Conservation (phyloP, 768 basidiomycete genomes). For the Lactarius akahatsu region DNA sequence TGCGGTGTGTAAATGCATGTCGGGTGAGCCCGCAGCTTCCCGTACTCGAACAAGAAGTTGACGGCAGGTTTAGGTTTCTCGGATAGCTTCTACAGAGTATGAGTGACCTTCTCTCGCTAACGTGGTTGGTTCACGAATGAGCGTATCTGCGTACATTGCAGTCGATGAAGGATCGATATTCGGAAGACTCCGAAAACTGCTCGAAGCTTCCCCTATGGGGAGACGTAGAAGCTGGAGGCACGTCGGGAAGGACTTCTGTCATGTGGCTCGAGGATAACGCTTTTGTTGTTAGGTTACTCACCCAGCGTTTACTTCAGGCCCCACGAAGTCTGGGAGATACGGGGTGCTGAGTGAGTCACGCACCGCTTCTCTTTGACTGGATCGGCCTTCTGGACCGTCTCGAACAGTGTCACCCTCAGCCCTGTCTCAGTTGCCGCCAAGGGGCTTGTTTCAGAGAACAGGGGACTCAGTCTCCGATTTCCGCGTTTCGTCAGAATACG, state of each 20-base stretch:
- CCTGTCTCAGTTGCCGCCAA: slow-evolving; percentile 81
- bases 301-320: slow-evolving; percentile 73
- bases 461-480: slow-evolving; percentile 84
- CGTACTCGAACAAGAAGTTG: background rate
- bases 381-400: slow-evolving; percentile 12
- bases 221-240: slow-evolving; percentile 64
- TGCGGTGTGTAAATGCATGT: slow-evolving; percentile 90
- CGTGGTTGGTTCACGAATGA: background rate
- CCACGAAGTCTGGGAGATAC: slow-evolving; percentile 86
- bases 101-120: slow-evolving; percentile 13
- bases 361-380: background rate
- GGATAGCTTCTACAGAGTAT: slow-evolving; percentile 75
- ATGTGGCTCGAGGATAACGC: slow-evolving; percentile 10
- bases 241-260: slow-evolving; percentile 20
- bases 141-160: slow-evolving; percentile 34
- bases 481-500: slow-evolving; percentile 77
- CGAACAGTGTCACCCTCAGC: slow-evolving; percentile 69
- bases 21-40: slow-evolving; percentile 46
- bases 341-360: slow-evolving; percentile 61
- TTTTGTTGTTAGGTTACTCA: slow-evolving; percentile 47
- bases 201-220: slow-evolving; percentile 53
- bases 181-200: slow-evolving; percentile 55
- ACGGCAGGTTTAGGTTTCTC: slow-evolving; percentile 63
- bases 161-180: slow-evolving; percentile 64
- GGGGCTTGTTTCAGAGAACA: slow-evolving; percentile 51